Percentiles rank a stretch among this genome's conserved stretches.
phyloP scores from a whole-genome alignment of 441 rosid genomes.

The Corymbia citriodora region DNA sequence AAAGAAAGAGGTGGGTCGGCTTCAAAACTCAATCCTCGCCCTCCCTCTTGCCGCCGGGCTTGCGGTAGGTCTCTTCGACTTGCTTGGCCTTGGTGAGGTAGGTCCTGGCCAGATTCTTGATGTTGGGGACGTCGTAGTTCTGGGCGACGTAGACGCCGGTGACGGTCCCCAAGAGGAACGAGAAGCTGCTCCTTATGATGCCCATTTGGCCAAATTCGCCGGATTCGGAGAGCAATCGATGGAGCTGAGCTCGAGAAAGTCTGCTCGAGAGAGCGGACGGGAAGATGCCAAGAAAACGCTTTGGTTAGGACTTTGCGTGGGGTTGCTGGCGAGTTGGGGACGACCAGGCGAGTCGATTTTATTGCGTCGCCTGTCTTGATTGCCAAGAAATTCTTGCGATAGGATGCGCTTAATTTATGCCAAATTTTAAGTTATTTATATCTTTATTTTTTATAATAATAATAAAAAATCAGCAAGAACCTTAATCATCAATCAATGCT shows the following conservation, averaged over 20 bases:
- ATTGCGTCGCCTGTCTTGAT: background rate
- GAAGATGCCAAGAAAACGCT: background rate
- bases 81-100: conserved; percentile 23
- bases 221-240: background rate
- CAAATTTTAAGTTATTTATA: background rate
- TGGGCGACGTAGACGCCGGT: conserved; percentile 41
- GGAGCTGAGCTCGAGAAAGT: background rate
- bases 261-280: background rate
- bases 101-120: conserved; percentile 16
- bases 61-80: conserved; percentile 34
- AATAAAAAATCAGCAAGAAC: background rate
- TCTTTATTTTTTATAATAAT: background rate
- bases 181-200: conserved; percentile 20
- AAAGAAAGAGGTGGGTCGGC: background rate
- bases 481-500: no score
- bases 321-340: background rate
- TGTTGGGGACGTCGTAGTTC: conserved; percentile 36
- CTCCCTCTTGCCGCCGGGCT: conserved; percentile 2
- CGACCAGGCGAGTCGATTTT: background rate
- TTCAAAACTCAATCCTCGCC: background rate
- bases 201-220: conserved; percentile 17
- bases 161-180: conserved; percentile 20
- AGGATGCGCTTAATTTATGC: background rate
- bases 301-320: background rate
- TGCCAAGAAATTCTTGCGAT: background rate